Evolutionary conservation across 2,329 filamentous ascomycete species (phyloP).

Genomic region (Phoma herbarum): DNA sequence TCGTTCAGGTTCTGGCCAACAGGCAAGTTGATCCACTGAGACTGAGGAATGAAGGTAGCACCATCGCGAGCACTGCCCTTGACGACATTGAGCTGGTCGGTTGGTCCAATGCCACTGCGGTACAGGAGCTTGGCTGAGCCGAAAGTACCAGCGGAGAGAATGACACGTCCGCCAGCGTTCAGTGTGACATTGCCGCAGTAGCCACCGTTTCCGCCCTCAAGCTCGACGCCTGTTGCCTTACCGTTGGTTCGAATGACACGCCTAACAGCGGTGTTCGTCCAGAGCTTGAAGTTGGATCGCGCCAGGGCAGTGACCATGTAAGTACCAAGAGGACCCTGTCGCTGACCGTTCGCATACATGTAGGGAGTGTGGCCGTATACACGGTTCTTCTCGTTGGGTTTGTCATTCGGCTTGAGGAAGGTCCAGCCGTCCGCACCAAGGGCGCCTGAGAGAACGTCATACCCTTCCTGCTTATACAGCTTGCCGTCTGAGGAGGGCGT

Average conservation of each 20-base stretch:
- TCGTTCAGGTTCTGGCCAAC: slow-evolving; percentile 62
- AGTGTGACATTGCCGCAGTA: slow-evolving; percentile 68
- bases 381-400: slow-evolving; percentile 70
- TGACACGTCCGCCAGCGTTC: slow-evolving; percentile 68
- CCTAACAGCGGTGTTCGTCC: slow-evolving; percentile 71
- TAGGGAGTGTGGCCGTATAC: slow-evolving; percentile 71
- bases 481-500: slow-evolving; percentile 72
- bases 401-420: slow-evolving; percentile 66
- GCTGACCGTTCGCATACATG: slow-evolving; percentile 72
- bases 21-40: slow-evolving; percentile 61
- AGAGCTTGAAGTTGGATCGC: slow-evolving; percentile 72
- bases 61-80: slow-evolving; percentile 55
- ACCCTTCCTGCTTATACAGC: slow-evolving; percentile 73
- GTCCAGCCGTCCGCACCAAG: slow-evolving; percentile 69
- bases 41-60: slow-evolving; percentile 53
- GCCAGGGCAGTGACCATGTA: slow-evolving; percentile 71
- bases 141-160: slow-evolving; percentile 74
- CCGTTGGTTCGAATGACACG: slow-evolving; percentile 71
- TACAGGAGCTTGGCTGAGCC: slow-evolving; percentile 75
- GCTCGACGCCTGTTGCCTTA: slow-evolving; percentile 72
- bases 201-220: slow-evolving; percentile 70
- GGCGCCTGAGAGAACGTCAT: slow-evolving; percentile 68
- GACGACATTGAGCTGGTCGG: slow-evolving; percentile 57
- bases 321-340: slow-evolving; percentile 74
- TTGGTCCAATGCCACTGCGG: slow-evolving; percentile 73